phyloP scores from a whole-genome alignment of 2,329 filamentous ascomycete species.

The Aaosphaeria arxii region DNA sequence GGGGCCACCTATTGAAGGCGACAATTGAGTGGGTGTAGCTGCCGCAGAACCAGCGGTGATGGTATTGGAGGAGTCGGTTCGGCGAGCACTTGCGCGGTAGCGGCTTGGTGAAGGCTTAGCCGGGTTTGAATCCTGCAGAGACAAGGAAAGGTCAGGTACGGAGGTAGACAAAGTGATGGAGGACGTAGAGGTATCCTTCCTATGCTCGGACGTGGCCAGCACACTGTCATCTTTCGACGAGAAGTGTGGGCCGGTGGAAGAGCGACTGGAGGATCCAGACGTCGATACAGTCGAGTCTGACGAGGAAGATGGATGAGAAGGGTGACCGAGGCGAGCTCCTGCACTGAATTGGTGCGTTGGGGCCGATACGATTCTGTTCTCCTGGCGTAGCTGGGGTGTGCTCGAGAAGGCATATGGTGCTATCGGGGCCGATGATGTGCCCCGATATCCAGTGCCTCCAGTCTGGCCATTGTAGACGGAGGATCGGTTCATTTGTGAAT shows the following conservation, averaged over 20 bases:
- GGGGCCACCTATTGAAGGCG: constrained; percentile 32
- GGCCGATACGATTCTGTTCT: constrained; percentile 55
- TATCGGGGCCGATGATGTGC: constrained; percentile 43
- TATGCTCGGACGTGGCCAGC: constrained; percentile 37
- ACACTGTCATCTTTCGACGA: constrained; percentile 50
- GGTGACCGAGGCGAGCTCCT: constrained; percentile 31
- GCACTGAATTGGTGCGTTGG: constrained; percentile 41
- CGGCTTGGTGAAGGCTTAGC: constrained; percentile 74
- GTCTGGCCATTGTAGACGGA: constrained; percentile 43
- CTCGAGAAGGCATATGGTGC: constrained; percentile 50
- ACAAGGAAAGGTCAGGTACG: constrained; percentile 55
- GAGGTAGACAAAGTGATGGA: constrained; percentile 50
- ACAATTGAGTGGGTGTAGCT: constrained; percentile 30
- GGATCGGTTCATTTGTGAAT: constrained; percentile 40
- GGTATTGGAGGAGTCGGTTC: constrained; percentile 48
- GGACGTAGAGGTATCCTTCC: constrained; percentile 40
- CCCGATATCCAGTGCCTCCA: constrained; percentile 39
- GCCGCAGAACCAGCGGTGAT: constrained; percentile 22
- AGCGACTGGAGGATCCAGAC: constrained; percentile 50
- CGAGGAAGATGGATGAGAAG: constrained; percentile 39
- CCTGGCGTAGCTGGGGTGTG: constrained; percentile 55
- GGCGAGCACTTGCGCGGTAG: constrained; percentile 68
- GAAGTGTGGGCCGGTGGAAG: constrained; percentile 30
- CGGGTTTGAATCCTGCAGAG: constrained; percentile 51
- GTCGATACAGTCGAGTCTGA: constrained; percentile 46